Percentiles rank a stretch among this genome's conserved stretches.
phyloP scores from a whole-genome alignment of 257 asterid species.

The Solanum lignicaule region DNA sequence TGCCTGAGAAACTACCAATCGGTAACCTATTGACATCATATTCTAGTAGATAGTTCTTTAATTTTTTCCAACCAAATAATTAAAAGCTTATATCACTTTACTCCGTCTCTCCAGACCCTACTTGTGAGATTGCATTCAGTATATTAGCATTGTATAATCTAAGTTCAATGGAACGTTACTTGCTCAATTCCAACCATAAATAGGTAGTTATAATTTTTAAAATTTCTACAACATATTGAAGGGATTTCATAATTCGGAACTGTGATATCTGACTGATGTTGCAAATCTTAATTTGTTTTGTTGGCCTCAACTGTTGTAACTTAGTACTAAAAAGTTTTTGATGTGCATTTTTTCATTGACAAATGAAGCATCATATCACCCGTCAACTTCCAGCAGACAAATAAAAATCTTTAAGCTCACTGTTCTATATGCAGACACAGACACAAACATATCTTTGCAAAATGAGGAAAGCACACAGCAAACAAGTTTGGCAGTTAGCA shows the following conservation, averaged over 20 bases:
- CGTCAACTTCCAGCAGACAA: background rate
- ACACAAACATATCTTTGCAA: background rate
- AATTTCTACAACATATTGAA: background rate
- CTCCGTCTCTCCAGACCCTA: background rate
- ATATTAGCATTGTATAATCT: background rate
- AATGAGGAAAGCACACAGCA: background rate
- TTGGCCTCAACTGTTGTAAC: background rate
- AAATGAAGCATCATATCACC: background rate
- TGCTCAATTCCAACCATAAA: background rate
- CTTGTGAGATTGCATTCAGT: background rate
- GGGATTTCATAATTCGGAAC: background rate
- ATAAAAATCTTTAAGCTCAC: background rate
- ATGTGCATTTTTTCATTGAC: background rate
- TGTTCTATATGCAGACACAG: background rate
- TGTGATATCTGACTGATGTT: background rate
- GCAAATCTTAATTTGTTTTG: background rate
- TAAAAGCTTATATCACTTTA: background rate
- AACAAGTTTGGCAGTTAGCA: background rate
- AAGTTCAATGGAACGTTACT: background rate
- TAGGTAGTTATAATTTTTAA: background rate
- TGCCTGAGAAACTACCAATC: too few relatives aligned
- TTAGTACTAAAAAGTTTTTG: background rate
- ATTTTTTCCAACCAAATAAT: too few relatives aligned
- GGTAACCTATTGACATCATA: too few relatives aligned
- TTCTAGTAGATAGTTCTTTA: too few relatives aligned